Percentiles rank a stretch among this genome's conserved stretches.
Conservation (phyloP, 2,329 filamentous ascomycete species). For the Stemphylium beticola region DNA sequence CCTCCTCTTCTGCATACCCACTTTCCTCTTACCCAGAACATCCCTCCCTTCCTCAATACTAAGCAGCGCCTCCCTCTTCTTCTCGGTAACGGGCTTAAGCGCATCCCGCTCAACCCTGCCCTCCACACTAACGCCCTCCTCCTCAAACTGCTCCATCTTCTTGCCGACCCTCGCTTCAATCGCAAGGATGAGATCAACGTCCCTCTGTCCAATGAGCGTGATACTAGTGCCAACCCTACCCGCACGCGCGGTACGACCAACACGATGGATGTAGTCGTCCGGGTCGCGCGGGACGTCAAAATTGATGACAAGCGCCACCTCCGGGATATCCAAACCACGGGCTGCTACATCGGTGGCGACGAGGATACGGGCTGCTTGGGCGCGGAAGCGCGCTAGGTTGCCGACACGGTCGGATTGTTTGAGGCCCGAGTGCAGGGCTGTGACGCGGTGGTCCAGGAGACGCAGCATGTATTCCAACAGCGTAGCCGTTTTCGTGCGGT, state of each 20-base stretch:
- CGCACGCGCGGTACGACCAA: constrained; percentile 92
- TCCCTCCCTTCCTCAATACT: constrained; percentile 93
- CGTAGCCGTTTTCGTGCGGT: constrained; percentile 86
- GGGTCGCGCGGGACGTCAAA: constrained; percentile 96
- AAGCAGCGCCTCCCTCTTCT: constrained; percentile 88
- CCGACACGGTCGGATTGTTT: constrained; percentile 83
- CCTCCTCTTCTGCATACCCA: constrained; percentile 43
- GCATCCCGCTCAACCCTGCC: constrained; percentile 82
- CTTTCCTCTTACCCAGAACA: constrained; percentile 79
- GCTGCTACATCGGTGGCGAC: constrained; percentile 96
- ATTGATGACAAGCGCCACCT: constrained; percentile 88
- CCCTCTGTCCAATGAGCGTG: constrained; percentile 89
- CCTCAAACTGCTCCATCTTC: constrained; percentile 81
- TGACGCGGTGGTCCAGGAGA: constrained; percentile 86
- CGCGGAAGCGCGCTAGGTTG: constrained; percentile 91
- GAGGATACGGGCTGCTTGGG: constrained; percentile 83
- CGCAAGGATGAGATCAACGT: constrained; percentile 86
- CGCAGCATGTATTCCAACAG: constrained; percentile 88
- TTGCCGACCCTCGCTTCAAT: constrained; percentile 84
- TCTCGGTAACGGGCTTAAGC: constrained; percentile 90
- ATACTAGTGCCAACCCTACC: constrained; percentile 82
- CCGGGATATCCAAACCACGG: constrained; percentile 92
- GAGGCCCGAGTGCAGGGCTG: constrained; percentile 85
- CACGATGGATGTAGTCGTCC: constrained; percentile 96
- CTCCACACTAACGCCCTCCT: constrained; percentile 95